Evolutionary conservation across 2,329 filamentous ascomycete species (phyloP), one percentile per base, ranked within the genome.

Genomic region (Colletotrichum phormii): DNA sequence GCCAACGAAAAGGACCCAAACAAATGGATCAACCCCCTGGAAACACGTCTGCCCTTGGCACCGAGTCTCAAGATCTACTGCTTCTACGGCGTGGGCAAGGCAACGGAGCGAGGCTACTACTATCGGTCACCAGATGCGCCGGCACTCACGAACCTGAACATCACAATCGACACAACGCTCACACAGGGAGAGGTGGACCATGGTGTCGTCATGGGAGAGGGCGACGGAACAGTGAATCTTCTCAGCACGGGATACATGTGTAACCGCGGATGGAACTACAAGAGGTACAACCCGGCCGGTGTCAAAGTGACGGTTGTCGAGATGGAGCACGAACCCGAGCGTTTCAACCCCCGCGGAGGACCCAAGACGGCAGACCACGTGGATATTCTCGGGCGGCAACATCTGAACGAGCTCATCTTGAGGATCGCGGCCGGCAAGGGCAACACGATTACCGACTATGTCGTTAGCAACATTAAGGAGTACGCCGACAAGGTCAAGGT

Each of bases 241-340:
- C 84, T 99, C 12, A 97, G 94, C 77, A 91, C 91, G 0, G 97
- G 96, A 2, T 99, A 98, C 81, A 98, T 99, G 97, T 99, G 97
- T 82, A 93, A 95, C 77, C 95, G 93, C 78, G 97, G 97, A 3
- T 99, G 97, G 97, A 91, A 92, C 71, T 93, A 98, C 82, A 95
- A 95, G 82, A 89, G 97, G 46, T 99, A 97, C 81, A 99, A 99
- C 78, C 97, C 97, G 0, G 93, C 95, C 0, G 92, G 92, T 2
- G 89, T 92, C 37, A 91, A 95, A 78, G 86, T 99, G 75, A 97
- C 91, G 53, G 94, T 95, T 0, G 95, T 93, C 74, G 97, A 99
- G 85, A 99, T 99, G 97, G 94, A 92, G 1, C 97, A 99, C 80
- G 95, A 98, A 79, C 97, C 97, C 1, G 96, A 98, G 77, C 86